Base-by-base conservation (phyloP, 2,329 filamentous ascomycete species). In the Pyricularia sp. region DNA sequence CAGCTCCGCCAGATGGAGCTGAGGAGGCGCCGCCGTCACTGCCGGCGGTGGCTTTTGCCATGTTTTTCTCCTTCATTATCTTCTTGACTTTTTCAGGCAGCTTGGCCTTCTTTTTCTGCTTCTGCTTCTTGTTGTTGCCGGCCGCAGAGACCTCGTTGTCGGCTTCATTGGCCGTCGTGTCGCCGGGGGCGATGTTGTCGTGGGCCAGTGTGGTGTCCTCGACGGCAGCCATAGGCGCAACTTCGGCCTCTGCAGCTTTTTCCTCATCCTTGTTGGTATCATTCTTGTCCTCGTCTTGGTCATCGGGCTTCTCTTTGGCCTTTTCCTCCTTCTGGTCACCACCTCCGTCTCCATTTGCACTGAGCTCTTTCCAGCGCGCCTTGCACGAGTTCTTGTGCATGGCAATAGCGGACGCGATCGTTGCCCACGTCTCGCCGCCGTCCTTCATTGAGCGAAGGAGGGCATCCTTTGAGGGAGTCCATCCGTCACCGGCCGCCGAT, bases 401-500 rank as follows among this genome's bases (percentile, higher is more conserved):
- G 1, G 62, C 49, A 31, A 66, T 65, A 30, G 65, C 59, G 7
- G 62, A 59, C 6, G 61, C 60, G 26, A 69, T 69, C 30, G 22
- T 26, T 9, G 55, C 65, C 68, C 68, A 68, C 0, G 66, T 55
- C 60, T 68, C 63, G 22, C 67, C 65, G 1, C 66, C 66, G 8
- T 67, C 64, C 65, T 69, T 70, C 64, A 68, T 67, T 13, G 67
- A 55, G 13, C 69, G 64, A n/a, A 70, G 61, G 19, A 66, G 65
- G 10, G 67, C 67, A 24, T 70, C 69, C 57, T 68, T 65, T 6
- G 69, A 70, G 9, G 57, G 60, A n/a, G 67, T 70, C 66, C 68
- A 70, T 19, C 31, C 62, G 30, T 55, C 53, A n/a, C 30, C 28
- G 7, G 62, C 49, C 44, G 62, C 62, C 13, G 62, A 40, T 16